phyloP scores from a whole-genome alignment of 208 protist species.

The Vickermania ingenoplastis region DNA sequence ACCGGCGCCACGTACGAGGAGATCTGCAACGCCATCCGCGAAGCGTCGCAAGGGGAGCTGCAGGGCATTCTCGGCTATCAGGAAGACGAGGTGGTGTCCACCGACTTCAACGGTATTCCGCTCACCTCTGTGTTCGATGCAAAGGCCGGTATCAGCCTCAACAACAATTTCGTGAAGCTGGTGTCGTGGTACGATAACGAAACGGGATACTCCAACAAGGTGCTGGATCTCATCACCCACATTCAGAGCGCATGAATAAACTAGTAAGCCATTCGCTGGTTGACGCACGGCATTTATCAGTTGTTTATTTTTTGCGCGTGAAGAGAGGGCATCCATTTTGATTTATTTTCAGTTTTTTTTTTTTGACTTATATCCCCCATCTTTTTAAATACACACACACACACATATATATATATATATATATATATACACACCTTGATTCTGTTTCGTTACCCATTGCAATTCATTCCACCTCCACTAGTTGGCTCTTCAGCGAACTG shows the following conservation, averaged over 20 bases:
- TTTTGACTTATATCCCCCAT: too few species aligned
- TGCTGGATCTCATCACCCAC: conserved; percentile 89
- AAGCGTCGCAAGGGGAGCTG: conserved; percentile 48
- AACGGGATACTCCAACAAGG: conserved; percentile 94
- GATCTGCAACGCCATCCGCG: conserved; percentile 27
- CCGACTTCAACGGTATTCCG: conserved; percentile 94
- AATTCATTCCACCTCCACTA: too few species aligned
- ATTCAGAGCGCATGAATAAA: conserved; percentile 8
- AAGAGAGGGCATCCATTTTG: too few species aligned
- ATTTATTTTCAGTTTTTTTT: too few species aligned
- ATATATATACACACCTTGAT: too few species aligned
- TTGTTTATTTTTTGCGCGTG: too few species aligned
- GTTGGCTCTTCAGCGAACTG: too few species aligned
- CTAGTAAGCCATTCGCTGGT: too few species aligned
- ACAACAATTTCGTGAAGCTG: conserved; percentile 97
- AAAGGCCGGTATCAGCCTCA: conserved; percentile 91
- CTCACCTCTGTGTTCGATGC: conserved; percentile 97
- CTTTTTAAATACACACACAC: too few species aligned
- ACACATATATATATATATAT: too few species aligned
- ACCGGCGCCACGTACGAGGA: conserved; percentile 22
- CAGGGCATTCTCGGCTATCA: conserved; percentile 96
- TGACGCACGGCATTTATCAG: too few species aligned
- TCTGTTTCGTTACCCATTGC: too few species aligned
- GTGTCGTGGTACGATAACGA: conserved; percentile 99
- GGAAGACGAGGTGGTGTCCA: conserved; percentile 95